Percentiles rank a stretch among this genome's conserved stretches.
These are phyloP conservation scores for Candida tammaniensis DNA, from an alignment of 805 yeast species.

Conservation along the genomic window DNA sequence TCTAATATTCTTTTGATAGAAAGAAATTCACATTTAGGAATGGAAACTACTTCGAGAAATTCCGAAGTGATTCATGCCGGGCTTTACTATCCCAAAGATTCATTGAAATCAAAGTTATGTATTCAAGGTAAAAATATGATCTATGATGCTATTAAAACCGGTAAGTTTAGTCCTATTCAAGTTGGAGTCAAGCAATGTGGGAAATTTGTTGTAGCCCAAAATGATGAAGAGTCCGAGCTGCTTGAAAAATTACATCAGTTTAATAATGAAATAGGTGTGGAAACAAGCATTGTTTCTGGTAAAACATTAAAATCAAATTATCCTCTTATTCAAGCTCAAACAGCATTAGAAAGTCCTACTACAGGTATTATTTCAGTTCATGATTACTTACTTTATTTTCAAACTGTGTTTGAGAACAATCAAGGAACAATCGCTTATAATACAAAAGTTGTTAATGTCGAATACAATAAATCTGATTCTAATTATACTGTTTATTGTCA, in stretches of 20 bases:
- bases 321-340: slow-evolving; percentile 63
- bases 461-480: slow-evolving; percentile 18
- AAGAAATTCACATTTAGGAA: slow-evolving; percentile 61
- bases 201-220: slow-evolving; percentile 86
- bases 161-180: slow-evolving; percentile 20
- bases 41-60: slow-evolving; percentile 84
- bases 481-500: slow-evolving; percentile 24
- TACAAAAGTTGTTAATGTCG: slow-evolving; percentile 50
- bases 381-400: slow-evolving; percentile 60
- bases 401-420: slow-evolving; percentile 50
- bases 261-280: slow-evolving; percentile 45
- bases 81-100: slow-evolving; percentile 68
- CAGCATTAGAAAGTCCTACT: slow-evolving; percentile 70
- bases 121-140: slow-evolving; percentile 70
- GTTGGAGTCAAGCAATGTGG: slow-evolving; percentile 69
- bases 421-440: slow-evolving; percentile 66
- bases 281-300: slow-evolving; percentile 54
- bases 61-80: slow-evolving; percentile 95
- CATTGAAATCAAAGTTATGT: slow-evolving; percentile 69
- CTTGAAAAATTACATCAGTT: slow-evolving; percentile 51
- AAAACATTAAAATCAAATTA: slow-evolving; percentile 47
- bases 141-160: slow-evolving; percentile 47
- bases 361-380: slow-evolving; percentile 88
- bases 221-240: slow-evolving; percentile 57
- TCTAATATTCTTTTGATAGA: slow-evolving; percentile 66